Conservation (phyloP, 106 monocot genomes). For the Apostasia ramifera region DNA sequence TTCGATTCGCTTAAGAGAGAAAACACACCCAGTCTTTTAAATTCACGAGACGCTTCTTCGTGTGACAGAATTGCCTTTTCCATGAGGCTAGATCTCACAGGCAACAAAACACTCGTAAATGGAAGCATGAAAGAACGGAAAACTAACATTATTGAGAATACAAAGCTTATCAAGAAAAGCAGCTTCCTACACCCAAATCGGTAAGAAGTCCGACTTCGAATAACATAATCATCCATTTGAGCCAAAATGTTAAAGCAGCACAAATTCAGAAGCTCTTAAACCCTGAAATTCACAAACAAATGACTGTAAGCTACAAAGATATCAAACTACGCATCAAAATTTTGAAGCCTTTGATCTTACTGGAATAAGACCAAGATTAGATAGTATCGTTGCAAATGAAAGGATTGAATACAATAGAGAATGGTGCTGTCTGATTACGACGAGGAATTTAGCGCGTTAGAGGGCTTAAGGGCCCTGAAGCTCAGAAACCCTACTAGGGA, state of each 20-base stretch:
- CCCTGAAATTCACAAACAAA: background rate
- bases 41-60: background rate
- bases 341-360: too few species aligned
- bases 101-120: constrained; percentile 11
- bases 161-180: constrained; percentile 23
- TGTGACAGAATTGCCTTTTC: background rate
- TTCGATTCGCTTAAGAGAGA: constrained; percentile 10
- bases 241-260: background rate
- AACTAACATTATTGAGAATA: constrained; percentile 22
- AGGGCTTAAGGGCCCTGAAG: too few species aligned
- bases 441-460: too few species aligned
- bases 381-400: too few species aligned
- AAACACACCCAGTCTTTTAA: background rate
- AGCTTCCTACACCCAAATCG: constrained; percentile 17
- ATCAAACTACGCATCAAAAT: background rate
- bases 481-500: too few species aligned
- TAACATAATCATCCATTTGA: constrained; percentile 5
- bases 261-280: background rate
- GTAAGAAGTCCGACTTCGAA: background rate
- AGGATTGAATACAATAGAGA: too few species aligned
- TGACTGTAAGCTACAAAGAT: too few species aligned
- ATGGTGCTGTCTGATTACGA: too few species aligned
- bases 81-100: constrained; percentile 8
- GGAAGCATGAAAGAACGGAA: constrained; percentile 33
- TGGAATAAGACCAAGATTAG: too few species aligned